Evolutionary conservation across 306 rosid genomes (phyloP).

Genomic region (Corylus heterophylla): DNA sequence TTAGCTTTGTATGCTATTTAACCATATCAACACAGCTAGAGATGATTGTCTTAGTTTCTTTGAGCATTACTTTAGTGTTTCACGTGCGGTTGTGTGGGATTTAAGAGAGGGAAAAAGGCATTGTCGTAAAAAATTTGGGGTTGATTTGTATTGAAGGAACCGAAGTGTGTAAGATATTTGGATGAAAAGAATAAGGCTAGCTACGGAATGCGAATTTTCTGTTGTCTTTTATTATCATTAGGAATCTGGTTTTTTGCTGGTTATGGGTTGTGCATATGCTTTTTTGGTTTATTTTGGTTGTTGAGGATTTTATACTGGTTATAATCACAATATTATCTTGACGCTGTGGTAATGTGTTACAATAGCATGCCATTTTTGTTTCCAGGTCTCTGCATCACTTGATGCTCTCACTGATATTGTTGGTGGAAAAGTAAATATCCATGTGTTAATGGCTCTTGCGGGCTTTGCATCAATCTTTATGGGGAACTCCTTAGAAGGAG

Average conservation of each 20-base stretch:
- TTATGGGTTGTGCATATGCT: background rate
- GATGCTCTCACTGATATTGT: conserved; percentile 81
- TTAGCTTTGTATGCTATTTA: background rate
- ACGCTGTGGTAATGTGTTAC: conserved; percentile 11
- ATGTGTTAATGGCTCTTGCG: conserved; percentile 93
- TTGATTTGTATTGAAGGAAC: background rate
- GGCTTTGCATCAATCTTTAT: conserved; percentile 88
- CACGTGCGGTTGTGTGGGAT: background rate
- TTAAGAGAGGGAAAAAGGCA: background rate
- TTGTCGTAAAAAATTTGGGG: background rate
- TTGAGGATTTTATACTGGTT: background rate
- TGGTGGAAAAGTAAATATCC: conserved; percentile 92
- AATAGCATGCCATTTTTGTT: conserved; percentile 18
- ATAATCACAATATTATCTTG: background rate
- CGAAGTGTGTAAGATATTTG: background rate
- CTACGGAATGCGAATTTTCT: background rate
- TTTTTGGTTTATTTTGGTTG: background rate
- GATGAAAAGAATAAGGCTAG: background rate
- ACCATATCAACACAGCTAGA: background rate
- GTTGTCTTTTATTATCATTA: background rate
- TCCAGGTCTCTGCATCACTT: conserved; percentile 86
- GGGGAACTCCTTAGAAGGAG: conserved; percentile 98
- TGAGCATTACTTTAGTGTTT: background rate
- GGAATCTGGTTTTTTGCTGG: background rate
- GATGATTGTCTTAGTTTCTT: background rate